Base-by-base conservation (phyloP, 345 rosid species). In the Corchorus olitorius region DNA sequence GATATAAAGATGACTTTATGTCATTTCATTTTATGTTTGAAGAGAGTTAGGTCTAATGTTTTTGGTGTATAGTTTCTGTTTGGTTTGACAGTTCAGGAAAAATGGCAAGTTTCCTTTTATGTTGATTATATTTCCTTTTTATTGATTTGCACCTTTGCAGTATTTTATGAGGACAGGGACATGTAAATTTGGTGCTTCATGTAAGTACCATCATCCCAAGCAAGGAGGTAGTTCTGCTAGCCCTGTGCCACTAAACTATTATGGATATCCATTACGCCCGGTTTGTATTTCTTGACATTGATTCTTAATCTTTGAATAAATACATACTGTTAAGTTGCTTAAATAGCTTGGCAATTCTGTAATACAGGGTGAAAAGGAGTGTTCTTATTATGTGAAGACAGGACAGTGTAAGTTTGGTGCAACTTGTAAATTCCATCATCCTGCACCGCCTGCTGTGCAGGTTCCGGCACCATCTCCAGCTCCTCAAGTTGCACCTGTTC, bases 161-260 rank as follows among this genome's bases (percentile, higher is more conserved):
- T 91, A 89, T 81, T 96, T 81, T 75, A 82, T 92, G 97, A 81
- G 91, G 86, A 93, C 93, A 0, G 99, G 97, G 67, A 86, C 89
- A 9, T 96, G 99, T 77, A 96, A 91, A 83, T 96, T 92, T 75
- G 99, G 98, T 75, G 88, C 91, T 75, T 91, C 98, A 64, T 96
- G 99, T 83, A 96, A 94, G 84, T 94, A 88, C 83, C 91, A 92
- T 80, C 99, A 96, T 80, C 98, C 98, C 17, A 90, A 85, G 82
- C 95, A 85, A 78, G 94, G 92, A 62, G 82, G 82, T 74, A 90
- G 83, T 83, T 88, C 97, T 73, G 73, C 74, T 73, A 79, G 76
- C 77, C 86, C 87, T 22, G 85, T 88, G 77, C 43, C 85, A 17
- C 76, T 94, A 66, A 96, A 89, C 83, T 77, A 81, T 81, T 79